phyloP scores from a whole-genome alignment of 2,329 filamentous ascomycete genomes.

The Fusarium sp. region DNA sequence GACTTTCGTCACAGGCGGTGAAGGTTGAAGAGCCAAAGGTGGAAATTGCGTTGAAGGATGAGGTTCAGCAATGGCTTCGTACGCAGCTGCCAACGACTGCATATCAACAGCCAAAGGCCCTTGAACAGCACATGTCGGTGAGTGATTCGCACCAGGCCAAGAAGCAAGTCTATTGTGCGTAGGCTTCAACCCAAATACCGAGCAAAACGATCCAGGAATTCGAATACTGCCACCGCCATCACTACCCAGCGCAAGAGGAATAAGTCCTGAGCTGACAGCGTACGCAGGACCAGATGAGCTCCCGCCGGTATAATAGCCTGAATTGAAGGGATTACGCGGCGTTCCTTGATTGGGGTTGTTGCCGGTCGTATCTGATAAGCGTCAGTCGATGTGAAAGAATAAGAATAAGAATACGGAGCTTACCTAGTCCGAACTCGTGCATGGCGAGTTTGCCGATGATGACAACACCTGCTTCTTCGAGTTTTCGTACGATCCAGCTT shows the following conservation, averaged over 20 bases:
- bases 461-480: conserved; percentile 76
- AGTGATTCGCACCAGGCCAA: conserved; percentile 67
- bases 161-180: conserved; percentile 73
- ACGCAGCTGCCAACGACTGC: conserved; percentile 71
- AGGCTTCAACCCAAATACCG: conserved; percentile 78
- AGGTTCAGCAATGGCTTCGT: conserved; percentile 71
- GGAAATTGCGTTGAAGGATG: conserved; percentile 69
- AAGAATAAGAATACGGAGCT: conserved; percentile 27
- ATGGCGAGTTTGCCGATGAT: conserved; percentile 78
- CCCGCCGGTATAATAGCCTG: conserved; percentile 78
- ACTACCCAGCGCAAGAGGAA: conserved; percentile 76
- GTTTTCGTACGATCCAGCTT: conserved; percentile 76
- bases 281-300: conserved; percentile 80
- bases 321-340: conserved; percentile 79
- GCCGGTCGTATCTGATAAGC: conserved; percentile 71
- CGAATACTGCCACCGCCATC: conserved; percentile 81
- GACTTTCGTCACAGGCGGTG: conserved; percentile 52
- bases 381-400: conserved; percentile 5
- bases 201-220: conserved; percentile 77
- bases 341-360: conserved; percentile 80
- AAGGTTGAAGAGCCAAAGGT: conserved; percentile 42
- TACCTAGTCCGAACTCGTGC: conserved; percentile 79
- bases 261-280: conserved; percentile 73
- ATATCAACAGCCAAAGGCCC: conserved; percentile 76
- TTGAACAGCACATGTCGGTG: conserved; percentile 69